Evolutionary conservation across 148 eudicot genomes (phyloP).

Genomic region (Camellia granthamiana): DNA sequence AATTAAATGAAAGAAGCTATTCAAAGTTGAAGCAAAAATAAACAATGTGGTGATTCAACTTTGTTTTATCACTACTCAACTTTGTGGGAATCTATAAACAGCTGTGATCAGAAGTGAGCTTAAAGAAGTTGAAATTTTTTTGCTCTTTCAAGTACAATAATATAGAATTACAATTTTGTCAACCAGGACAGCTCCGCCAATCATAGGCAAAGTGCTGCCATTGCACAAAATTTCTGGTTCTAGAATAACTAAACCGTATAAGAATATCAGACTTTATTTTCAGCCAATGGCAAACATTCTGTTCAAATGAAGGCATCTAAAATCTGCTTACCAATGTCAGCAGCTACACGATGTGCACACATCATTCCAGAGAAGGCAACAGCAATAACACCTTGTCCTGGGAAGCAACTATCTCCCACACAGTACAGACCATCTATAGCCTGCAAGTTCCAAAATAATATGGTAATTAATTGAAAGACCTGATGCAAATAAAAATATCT

Average conservation of each 20-base stretch:
- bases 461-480: neutral
- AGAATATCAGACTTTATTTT: conserved; percentile 7
- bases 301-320: neutral
- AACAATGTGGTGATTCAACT: neutral
- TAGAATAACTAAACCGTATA: neutral
- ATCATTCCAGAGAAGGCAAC: conserved; percentile 97
- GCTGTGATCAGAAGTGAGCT: neutral
- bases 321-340: conserved; percentile 74
- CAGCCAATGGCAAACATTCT: neutral
- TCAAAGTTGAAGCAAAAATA: conserved; percentile 7
- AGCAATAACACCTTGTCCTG: conserved; percentile 98
- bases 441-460: conserved; percentile 43
- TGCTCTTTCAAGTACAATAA: neutral
- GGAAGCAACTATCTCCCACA: conserved; percentile 99
- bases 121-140: neutral
- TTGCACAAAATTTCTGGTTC: neutral
- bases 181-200: neutral
- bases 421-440: conserved; percentile 85
- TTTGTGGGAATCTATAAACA: neutral
- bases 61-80: neutral
- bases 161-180: neutral
- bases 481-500: conserved; percentile 4
- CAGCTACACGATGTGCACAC: conserved; percentile 99
- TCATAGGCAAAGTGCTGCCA: neutral
- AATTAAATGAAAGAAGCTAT: neutral